Evolutionary conservation across 2,329 filamentous ascomycete species (phyloP), one percentile per base, ranked within the genome.

Genomic region (Graphium sp.): DNA sequence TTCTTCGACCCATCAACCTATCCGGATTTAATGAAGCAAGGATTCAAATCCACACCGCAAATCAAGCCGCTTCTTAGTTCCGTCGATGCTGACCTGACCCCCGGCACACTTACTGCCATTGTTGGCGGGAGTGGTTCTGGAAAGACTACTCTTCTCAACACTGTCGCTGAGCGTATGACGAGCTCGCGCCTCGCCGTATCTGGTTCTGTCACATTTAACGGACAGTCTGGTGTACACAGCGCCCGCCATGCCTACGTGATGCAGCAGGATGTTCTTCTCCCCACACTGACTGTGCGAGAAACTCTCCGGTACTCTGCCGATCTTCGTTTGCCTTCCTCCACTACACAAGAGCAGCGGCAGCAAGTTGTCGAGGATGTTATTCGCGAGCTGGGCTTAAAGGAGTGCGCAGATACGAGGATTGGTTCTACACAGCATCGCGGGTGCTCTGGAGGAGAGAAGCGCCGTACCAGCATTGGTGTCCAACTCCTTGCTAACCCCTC

Each of bases 401-500:
- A 84, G 37, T 83, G 79, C 33, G 78, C 78, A 15, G 56, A 82
- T 36, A 85, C 79, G 1, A 57, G 72, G 7, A 78, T 85, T 29
- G 79, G 79, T 1, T 76, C 73, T 39, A 66, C 64, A 32, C 63
- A 66, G 28, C 74, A 82, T 40, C 74, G 78, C 25, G 79, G 78
- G 0, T 84, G 79, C 41, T 83, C 76, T 25, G 79, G 80, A 1
- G 80, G 79, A 4, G 80, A 85, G 46, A 84, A 83, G 54, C 60
- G 79, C 35, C 58, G 79, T 18, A 76, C 75, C 1, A 82, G 75
- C 36, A 79, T 85, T 26, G 79, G 77, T 3, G 77, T 85, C 5
- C 79, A 84, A 47, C 58, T 85, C 32, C 55, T 85, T n/a, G 71
- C 75, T 5, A 85, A 84, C 42, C 79, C 80, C 2, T 81, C 75